Conservation (phyloP, 2,329 filamentous ascomycete genomes). For the Hypoxylon sp. region DNA sequence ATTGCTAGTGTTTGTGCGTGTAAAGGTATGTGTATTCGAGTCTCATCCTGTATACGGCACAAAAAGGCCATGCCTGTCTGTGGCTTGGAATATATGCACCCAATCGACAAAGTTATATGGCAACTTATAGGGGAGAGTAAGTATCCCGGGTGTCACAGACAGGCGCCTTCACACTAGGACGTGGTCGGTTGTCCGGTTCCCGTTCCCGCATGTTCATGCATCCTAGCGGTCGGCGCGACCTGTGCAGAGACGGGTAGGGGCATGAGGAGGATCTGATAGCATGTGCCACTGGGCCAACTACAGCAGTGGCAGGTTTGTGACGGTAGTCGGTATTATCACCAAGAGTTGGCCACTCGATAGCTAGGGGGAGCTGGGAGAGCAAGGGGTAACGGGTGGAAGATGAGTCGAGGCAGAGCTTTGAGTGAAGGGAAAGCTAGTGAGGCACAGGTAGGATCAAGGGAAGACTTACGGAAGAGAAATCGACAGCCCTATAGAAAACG, state of each 20-base stretch:
- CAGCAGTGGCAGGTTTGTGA: slow-evolving; percentile 1
- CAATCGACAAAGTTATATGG: not conserved
- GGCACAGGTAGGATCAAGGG: not conserved
- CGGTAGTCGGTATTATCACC: slow-evolving; percentile 11
- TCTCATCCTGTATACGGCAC: slow-evolving; percentile 7
- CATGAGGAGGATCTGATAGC: slow-evolving; percentile 15
- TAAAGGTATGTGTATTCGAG: not conserved
- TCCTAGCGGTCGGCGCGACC: slow-evolving; percentile 6
- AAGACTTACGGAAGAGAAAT: slow-evolving; percentile 26
- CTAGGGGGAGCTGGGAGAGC: not conserved
- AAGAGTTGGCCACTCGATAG: not conserved
- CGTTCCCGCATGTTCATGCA: slow-evolving; percentile 23
- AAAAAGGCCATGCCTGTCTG: not conserved
- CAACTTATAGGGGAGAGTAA: not conserved
- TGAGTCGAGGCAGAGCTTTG: slow-evolving; percentile 7
- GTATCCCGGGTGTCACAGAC: not conserved
- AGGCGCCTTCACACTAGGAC: slow-evolving; percentile 9
- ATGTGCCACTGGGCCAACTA: slow-evolving; percentile 19
- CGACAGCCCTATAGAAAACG: too few species aligned
- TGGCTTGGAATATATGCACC: not conserved
- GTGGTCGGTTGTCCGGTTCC: not conserved
- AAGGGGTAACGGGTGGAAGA: slow-evolving; percentile 9
- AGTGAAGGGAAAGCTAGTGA: too few species aligned
- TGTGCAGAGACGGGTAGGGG: slow-evolving; percentile 9
- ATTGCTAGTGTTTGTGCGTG: not conserved